phyloP scores from a whole-genome alignment of 306 rosid genomes.

The Glycine tomentella region DNA sequence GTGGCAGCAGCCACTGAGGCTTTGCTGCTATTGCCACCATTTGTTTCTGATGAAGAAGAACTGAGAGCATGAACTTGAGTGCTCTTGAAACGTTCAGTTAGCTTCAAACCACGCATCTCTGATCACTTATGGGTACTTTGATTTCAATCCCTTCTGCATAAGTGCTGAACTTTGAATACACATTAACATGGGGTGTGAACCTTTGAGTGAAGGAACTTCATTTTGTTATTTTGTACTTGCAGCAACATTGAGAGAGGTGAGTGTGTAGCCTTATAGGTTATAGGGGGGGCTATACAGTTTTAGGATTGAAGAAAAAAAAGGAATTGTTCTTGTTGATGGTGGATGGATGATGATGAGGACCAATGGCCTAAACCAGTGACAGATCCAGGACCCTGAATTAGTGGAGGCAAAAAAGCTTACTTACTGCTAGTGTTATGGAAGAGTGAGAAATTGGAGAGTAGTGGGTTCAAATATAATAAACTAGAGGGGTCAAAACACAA shows the following conservation, averaged over 20 bases:
- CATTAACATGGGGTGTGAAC: slow-evolving; percentile 40
- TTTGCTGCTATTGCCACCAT: slow-evolving; percentile 37
- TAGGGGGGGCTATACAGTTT: neutral
- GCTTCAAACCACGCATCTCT: slow-evolving; percentile 73
- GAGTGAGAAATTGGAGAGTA: too few relatives aligned
- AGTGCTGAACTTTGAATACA: slow-evolving; percentile 30
- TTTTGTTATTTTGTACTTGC: slow-evolving; percentile 18
- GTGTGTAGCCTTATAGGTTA: neutral
- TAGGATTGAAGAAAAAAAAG: neutral
- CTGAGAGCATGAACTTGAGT: slow-evolving; percentile 76
- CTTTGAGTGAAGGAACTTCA: slow-evolving; percentile 40
- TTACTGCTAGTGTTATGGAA: too few relatives aligned
- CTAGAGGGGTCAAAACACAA: too few relatives aligned
- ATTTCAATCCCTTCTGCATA: slow-evolving; percentile 37
- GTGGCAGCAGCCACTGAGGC: slow-evolving; percentile 30
- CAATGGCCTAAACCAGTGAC: slow-evolving; percentile 10
- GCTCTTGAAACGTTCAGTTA: slow-evolving; percentile 71
- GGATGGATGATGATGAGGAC: slow-evolving; percentile 23
- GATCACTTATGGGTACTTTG: neutral
- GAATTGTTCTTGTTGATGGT: neutral
- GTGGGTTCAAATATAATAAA: too few relatives aligned
- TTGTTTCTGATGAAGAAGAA: slow-evolving; percentile 61
- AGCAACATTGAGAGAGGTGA: neutral
- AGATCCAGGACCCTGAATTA: too few relatives aligned
- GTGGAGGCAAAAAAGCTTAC: too few relatives aligned